Evolutionary conservation across 78 protist species (phyloP).

Genomic region (Salpingoeca rosetta): DNA sequence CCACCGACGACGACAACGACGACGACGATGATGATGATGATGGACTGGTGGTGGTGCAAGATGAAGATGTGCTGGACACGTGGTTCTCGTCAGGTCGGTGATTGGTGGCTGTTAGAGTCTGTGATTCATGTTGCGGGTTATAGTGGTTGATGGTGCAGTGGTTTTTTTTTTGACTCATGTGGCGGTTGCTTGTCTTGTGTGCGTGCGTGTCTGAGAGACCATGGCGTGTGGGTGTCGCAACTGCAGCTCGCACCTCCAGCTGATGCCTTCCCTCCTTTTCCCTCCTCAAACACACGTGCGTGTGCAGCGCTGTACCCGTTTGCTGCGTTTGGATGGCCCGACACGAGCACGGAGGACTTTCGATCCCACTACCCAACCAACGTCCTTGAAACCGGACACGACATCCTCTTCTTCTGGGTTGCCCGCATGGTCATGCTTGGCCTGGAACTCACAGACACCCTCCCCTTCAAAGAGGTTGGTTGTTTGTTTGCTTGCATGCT

Average conservation of each 20-base stretch:
- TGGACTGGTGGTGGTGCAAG: conserved; percentile 48
- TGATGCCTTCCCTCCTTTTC: no score
- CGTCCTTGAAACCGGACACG: conserved; percentile 85
- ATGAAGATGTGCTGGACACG: conserved; percentile 92
- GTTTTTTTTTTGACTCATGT: no score
- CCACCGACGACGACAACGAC: conserved; percentile 21
- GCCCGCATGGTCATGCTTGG: conserved; percentile 91
- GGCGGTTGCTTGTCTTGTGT: no score
- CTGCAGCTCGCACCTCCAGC: no score
- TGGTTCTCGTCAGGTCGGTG: conserved; percentile 89
- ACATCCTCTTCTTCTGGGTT: conserved; percentile 94
- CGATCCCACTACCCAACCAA: conserved; percentile 54
- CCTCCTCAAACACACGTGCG: no score
- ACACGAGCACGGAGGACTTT: not conserved
- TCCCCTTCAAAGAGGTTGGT: no score
- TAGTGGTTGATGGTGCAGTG: no score
- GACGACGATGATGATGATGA: conserved; percentile 61
- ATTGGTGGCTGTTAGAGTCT: no score
- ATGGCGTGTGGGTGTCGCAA: no score
- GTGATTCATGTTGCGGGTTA: no score
- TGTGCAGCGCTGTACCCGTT: conserved; percentile 77
- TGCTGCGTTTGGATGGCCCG: conserved; percentile 61
- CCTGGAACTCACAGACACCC: conserved; percentile 16
- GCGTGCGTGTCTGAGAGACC: no score
- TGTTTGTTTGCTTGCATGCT: no score